Evolutionary conservation across 2,329 filamentous ascomycete genomes (phyloP).

Genomic region (Calonectria pteridis): DNA sequence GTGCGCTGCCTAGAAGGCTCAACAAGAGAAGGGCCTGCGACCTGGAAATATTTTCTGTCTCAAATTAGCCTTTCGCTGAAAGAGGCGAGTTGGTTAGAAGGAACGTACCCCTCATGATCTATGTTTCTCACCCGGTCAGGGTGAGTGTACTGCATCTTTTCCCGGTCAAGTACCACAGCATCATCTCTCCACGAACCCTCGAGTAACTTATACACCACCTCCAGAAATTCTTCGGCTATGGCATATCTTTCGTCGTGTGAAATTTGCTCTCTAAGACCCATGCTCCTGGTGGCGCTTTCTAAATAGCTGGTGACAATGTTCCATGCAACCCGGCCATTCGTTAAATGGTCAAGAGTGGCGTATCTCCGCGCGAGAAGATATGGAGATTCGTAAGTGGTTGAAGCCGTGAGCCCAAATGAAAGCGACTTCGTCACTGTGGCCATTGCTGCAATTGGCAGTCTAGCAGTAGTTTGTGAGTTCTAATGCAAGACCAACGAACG

Average conservation of each 20-base stretch:
- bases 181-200: slow-evolving; percentile 63
- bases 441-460: slow-evolving; percentile 55
- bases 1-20: slow-evolving; percentile 61
- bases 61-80: background rate
- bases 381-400: slow-evolving; percentile 51
- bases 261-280: slow-evolving; percentile 58
- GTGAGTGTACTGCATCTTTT: slow-evolving; percentile 47
- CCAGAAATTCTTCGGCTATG: slow-evolving; percentile 61
- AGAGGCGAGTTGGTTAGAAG: too few species aligned
- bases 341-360: slow-evolving; percentile 52
- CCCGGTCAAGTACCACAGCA: slow-evolving; percentile 46
- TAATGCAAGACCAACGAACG: too few species aligned
- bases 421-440: slow-evolving; percentile 60
- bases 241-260: slow-evolving; percentile 63
- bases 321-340: slow-evolving; percentile 56
- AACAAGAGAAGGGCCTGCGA: slow-evolving; percentile 56
- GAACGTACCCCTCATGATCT: slow-evolving; percentile 45
- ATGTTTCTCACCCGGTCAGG: slow-evolving; percentile 52
- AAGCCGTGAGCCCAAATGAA: slow-evolving; percentile 52
- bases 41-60: slow-evolving; percentile 35
- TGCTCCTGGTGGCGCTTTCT: slow-evolving; percentile 61
- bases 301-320: slow-evolving; percentile 64
- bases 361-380: slow-evolving; percentile 50
- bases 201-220: slow-evolving; percentile 62
- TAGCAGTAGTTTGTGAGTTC: background rate